Evolutionary conservation across 2,329 filamentous ascomycete species (phyloP).

Genomic region (Penicillium sp.): DNA sequence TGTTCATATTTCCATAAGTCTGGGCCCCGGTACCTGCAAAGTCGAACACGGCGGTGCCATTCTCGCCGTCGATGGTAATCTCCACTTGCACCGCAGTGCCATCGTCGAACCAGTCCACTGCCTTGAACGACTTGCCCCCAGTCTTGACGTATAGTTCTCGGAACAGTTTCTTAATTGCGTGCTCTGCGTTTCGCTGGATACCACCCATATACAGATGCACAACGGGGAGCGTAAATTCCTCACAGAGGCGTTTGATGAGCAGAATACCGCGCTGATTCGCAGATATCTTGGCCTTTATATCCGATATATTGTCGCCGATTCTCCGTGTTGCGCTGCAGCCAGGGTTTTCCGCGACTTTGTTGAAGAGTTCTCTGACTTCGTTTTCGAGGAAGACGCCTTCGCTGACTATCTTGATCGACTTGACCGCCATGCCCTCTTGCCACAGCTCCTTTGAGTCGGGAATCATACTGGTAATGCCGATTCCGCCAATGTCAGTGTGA

Average conservation of each 20-base stretch:
- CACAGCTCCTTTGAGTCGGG: slow-evolving; percentile 42
- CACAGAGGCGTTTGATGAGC: slow-evolving; percentile 65
- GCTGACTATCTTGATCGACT: slow-evolving; percentile 64
- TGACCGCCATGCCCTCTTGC: slow-evolving; percentile 55
- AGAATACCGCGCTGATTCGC: slow-evolving; percentile 79
- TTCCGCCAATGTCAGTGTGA: slow-evolving; percentile 75
- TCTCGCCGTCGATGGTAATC: slow-evolving; percentile 64
- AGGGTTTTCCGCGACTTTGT: slow-evolving; percentile 66
- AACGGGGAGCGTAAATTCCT: slow-evolving; percentile 67
- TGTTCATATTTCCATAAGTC: slow-evolving; percentile 71
- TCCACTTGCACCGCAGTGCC: slow-evolving; percentile 67
- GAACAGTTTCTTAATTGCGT: slow-evolving; percentile 65
- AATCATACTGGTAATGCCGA: slow-evolving; percentile 70
- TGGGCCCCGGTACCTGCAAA: slow-evolving; percentile 70
- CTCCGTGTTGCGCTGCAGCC: slow-evolving; percentile 72
- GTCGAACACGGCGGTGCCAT: slow-evolving; percentile 69
- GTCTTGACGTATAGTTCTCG: slow-evolving; percentile 69
- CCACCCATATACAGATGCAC: slow-evolving; percentile 75
- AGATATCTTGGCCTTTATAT: slow-evolving; percentile 76
- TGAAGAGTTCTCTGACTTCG: slow-evolving; percentile 63
- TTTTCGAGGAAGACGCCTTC: slow-evolving; percentile 71
- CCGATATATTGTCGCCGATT: slow-evolving; percentile 73
- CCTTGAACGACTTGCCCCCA: slow-evolving; percentile 61
- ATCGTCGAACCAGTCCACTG: slow-evolving; percentile 75
- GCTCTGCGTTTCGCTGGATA: slow-evolving; percentile 73